Base-by-base conservation (phyloP, 192 early-diverging fungal species). In the Spizellomyces sp. region DNA sequence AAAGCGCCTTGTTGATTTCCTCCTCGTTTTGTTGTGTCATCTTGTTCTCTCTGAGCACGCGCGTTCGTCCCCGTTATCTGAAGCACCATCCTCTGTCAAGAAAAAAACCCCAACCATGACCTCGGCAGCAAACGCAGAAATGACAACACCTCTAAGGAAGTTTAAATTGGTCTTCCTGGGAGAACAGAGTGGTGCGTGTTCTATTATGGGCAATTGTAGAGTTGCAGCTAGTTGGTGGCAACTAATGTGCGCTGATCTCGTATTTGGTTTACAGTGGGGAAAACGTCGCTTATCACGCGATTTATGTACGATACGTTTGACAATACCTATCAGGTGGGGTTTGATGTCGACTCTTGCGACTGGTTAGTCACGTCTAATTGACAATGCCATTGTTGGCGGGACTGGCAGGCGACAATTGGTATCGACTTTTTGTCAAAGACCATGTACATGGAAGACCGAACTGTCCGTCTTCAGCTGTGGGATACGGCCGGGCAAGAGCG, bases 241-340 rank as follows among this genome's bases (percentile, higher is more conserved):
- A 17, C 52, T 54, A n/a, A n/a, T n/a, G 17, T 41, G 4, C 9
- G 36, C 27, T 60, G 15, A 36, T 61, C 15, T 61, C 5, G 14
- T 4, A 15, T 58, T 36, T 0, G 21, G 14, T 73, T 22, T 3
- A 57, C 80, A 95, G 96, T 98, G 22, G 96, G 96, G 44, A 98
- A 99, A 77, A 99, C 98, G 4, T 98, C 96, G 9, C 88, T 99
- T 55, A 98, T 99, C 70, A 99, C 96, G 15, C 89, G 98, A 41
- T 99, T 99, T 82, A 99, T 99, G 96, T 98, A 99, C 79, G 98
- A 99, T 74, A 98, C 95, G n/a, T 99, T 99, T 78, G 96, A 99
- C 87, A 96, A 95, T 71, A 95, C 95, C 45, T 98, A 99, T 82
- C 94, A 86, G 71, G 79, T 78, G 67, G 9, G 58, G 58, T 22